These are phyloP conservation scores for Pseudocercospora musae DNA, from an alignment of 2,329 filamentous ascomycete species.

Conservation along the genomic window DNA sequence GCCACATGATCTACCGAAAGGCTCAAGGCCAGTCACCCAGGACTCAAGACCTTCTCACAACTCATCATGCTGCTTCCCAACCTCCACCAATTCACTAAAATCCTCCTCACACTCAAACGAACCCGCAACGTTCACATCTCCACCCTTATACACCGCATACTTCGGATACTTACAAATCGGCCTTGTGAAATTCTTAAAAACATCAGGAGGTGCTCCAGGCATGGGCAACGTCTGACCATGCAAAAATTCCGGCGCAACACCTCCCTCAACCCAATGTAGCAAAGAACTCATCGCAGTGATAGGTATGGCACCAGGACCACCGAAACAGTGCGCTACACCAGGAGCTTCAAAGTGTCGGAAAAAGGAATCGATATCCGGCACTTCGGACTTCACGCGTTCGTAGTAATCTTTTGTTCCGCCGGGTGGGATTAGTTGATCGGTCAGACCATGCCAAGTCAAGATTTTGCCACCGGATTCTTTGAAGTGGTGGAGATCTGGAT, in stretches of 20 bases:
- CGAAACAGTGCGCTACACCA: slow-evolving; percentile 37
- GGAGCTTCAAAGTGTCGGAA: slow-evolving; percentile 39
- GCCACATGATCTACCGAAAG: no score
- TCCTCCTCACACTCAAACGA: slow-evolving; percentile 22
- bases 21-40: no score
- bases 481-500: slow-evolving; percentile 39
- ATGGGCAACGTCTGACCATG: slow-evolving; percentile 6
- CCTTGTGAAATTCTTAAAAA: slow-evolving; percentile 2
- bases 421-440: slow-evolving; percentile 37
- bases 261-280: slow-evolving; percentile 31
- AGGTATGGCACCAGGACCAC: slow-evolving; percentile 30
- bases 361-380: slow-evolving; percentile 29
- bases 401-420: slow-evolving; percentile 39
- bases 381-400: slow-evolving; percentile 24
- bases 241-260: slow-evolving; percentile 22
- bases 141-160: slow-evolving; percentile 20
- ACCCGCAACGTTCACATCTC: slow-evolving; percentile 14
- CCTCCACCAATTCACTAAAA: slow-evolving; percentile 4
- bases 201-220: slow-evolving; percentile 3
- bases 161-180: slow-evolving; percentile 25
- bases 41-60: no score
- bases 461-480: slow-evolving; percentile 38
- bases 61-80: slow-evolving; percentile 6
- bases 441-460: slow-evolving; percentile 41
- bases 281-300: slow-evolving; percentile 14